Evolutionary conservation across 2,329 filamentous ascomycete species (phyloP).

Genomic region (Fusarium brevicatenulatum): DNA sequence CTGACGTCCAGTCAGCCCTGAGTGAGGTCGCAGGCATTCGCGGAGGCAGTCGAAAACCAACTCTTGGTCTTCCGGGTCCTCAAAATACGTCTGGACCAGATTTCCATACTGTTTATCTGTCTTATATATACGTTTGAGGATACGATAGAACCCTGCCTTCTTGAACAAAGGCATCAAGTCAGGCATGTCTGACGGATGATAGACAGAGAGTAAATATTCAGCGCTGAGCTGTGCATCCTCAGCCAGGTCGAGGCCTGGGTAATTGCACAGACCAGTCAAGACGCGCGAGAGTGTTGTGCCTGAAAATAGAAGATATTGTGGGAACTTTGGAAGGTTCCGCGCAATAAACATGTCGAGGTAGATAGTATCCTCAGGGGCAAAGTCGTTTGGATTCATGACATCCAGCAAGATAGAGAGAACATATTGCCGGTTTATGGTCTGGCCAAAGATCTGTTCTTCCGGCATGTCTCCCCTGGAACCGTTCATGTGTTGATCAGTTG

Average conservation of each 20-base stretch:
- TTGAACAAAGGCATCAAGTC: constrained; percentile 81
- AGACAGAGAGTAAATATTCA: constrained; percentile 93
- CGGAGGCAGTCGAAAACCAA: constrained; percentile 82
- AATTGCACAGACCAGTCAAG: constrained; percentile 83
- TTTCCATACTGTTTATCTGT: constrained; percentile 81
- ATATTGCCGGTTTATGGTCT: constrained; percentile 89
- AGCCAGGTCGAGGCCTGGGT: constrained; percentile 80
- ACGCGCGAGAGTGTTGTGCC: constrained; percentile 86
- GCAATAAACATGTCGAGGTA: constrained; percentile 99
- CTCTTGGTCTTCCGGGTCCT: constrained; percentile 80
- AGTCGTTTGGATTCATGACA: constrained; percentile 83
- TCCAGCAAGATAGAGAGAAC: constrained; percentile 90
- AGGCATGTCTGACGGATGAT: constrained; percentile 85
- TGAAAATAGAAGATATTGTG: constrained; percentile 91
- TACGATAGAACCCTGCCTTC: constrained; percentile 85
- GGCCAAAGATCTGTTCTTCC: constrained; percentile 73
- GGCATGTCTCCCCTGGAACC: constrained; percentile 63
- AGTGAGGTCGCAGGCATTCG: constrained; percentile 75
- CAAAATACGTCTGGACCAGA: constrained; percentile 83
- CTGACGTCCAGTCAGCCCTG: constrained; percentile 75
- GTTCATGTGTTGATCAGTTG: constrained; percentile 68
- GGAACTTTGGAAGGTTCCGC: constrained; percentile 94
- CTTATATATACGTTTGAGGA: constrained; percentile 89
- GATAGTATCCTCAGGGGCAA: constrained; percentile 83
- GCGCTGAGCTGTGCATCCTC: constrained; percentile 97